Evolutionary conservation across 163 green algal genomes (phyloP), one percentile per base, ranked within the genome.

Genomic region (Trebouxiophyceae sp.): DNA sequence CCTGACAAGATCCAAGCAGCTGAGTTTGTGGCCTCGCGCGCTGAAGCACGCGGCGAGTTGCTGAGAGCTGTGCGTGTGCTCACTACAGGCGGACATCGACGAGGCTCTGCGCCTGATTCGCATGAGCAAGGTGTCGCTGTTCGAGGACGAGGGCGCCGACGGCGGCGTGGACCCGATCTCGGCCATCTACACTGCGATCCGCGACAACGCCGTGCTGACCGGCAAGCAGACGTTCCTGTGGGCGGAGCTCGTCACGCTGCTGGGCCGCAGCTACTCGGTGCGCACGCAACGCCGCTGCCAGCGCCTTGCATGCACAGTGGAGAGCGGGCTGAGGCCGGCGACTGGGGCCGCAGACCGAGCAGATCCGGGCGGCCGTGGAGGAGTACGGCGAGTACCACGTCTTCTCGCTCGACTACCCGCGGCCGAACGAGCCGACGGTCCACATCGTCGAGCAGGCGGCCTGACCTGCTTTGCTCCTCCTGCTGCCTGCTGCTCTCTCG

Each of bases 51-150:
- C n/a, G n/a, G n/a, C n/a, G n/a, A n/a, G n/a, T n/a, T n/a, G n/a
- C n/a, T n/a, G n/a, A n/a, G n/a, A n/a, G n/a, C n/a, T n/a, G n/a
- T n/a, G n/a, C n/a, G n/a, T n/a, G n/a, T n/a, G n/a, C 39, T 50
- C 12, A 16, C 19, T 71, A 23, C 84, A 96, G 75, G 73, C 63
- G 20, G 94, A 99, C 60, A 82, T 99, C 26, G 86, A 97, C 61
- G 93, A 98, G 74, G 88, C 94, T n/a, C 82, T 97, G 62, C 76
- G 87, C 30, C 84, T 99, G 58, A 96, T 98, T 81, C 79, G 84
- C 27, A 91, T 90, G 81, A 90, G 73, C 74, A 97, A 97, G 80
- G 64, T 83, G 27, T 87, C 74, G 16, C 74, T 95, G 55, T 66
- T 71, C 22, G 85, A 87, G 19, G 77, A 83, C 34, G 45, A 70